phyloP scores from a whole-genome alignment of 108 stramenopile genomes.

The Parmales sp. region DNA sequence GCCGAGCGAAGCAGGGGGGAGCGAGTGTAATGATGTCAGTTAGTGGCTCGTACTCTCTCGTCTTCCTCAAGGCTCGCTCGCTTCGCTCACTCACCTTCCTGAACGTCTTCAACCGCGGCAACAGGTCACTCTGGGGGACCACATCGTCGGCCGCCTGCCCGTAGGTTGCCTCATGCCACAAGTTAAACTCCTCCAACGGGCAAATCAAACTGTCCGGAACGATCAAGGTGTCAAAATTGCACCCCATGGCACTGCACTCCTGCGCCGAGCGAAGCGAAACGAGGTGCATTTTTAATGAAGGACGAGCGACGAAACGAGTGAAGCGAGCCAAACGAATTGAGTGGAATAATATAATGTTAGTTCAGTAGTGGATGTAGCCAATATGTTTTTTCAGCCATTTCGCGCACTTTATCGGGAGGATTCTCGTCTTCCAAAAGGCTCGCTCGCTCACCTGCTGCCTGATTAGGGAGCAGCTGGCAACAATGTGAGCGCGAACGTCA shows the following conservation, averaged over 20 bases:
- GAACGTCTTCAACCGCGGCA: background rate
- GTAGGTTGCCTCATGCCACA: background rate
- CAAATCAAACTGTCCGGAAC: background rate
- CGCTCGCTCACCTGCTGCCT: background rate
- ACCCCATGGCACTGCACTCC: background rate
- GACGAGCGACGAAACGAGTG: too few relatives aligned
- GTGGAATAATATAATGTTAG: too few relatives aligned
- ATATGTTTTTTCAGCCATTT: too few relatives aligned
- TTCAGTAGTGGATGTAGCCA: too few relatives aligned
- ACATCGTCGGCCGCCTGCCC: background rate
- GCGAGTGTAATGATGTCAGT: background rate
- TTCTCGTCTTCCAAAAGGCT: too few relatives aligned
- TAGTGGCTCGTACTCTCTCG: background rate
- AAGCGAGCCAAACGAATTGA: too few relatives aligned
- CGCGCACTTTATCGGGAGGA: too few relatives aligned
- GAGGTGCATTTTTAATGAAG: too few relatives aligned
- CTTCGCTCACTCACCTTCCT: background rate
- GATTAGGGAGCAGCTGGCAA: slow-evolving; percentile 7
- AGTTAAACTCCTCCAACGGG: slow-evolving; percentile 6
- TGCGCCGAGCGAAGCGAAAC: too few relatives aligned
- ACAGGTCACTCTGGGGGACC: background rate
- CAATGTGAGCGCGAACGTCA: background rate
- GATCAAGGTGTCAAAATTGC: background rate
- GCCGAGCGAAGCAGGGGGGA: background rate
- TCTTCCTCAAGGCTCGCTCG: background rate